Conservation (phyloP, 129 eudicot genomes). For the Oenanthe sinensis region DNA sequence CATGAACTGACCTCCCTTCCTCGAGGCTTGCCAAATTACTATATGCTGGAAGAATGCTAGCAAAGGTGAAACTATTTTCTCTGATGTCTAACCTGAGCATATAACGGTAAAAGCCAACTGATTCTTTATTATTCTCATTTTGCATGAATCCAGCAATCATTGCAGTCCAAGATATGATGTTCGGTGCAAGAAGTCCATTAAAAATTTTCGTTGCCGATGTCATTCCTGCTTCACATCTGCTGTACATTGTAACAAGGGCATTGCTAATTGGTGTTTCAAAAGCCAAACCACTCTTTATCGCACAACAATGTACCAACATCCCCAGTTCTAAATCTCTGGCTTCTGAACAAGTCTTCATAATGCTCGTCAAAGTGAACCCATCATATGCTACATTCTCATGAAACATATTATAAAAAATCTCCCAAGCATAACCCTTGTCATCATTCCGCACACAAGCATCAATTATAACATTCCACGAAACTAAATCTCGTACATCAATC, state of each 20-base stretch:
- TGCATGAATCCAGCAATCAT: constrained; percentile 22
- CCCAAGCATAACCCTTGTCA: constrained; percentile 6
- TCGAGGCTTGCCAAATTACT: constrained; percentile 17
- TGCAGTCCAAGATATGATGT: constrained; percentile 20
- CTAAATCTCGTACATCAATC: constrained; percentile 14
- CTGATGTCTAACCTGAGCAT: constrained; percentile 7
- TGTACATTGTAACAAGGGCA: constrained; percentile 22
- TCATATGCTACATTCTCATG: constrained; percentile 12
- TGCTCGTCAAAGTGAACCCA: constrained; percentile 25
- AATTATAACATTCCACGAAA: constrained; percentile 20
- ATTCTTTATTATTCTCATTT: constrained; percentile 12
- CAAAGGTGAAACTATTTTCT: constrained; percentile 16
- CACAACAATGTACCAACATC: constrained; percentile 17
- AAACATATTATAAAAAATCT: constrained; percentile 3
- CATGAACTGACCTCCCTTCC: constrained; percentile 22
- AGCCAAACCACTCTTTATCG: constrained; percentile 9
- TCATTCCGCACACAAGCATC: constrained; percentile 16
- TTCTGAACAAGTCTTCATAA: constrained; percentile 17
- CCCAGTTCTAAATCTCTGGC: constrained; percentile 8
- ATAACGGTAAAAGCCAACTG: constrained; percentile 1
- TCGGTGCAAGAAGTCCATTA: constrained; percentile 7
- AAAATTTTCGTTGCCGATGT: constrained; percentile 10
- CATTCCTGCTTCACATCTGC: constrained; percentile 17
- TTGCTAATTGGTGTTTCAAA: constrained; percentile 15
- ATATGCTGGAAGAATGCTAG: constrained; percentile 20